Evolutionary conservation across 208 protist species (phyloP).

Genomic region (Sergeia podlipaevii): DNA sequence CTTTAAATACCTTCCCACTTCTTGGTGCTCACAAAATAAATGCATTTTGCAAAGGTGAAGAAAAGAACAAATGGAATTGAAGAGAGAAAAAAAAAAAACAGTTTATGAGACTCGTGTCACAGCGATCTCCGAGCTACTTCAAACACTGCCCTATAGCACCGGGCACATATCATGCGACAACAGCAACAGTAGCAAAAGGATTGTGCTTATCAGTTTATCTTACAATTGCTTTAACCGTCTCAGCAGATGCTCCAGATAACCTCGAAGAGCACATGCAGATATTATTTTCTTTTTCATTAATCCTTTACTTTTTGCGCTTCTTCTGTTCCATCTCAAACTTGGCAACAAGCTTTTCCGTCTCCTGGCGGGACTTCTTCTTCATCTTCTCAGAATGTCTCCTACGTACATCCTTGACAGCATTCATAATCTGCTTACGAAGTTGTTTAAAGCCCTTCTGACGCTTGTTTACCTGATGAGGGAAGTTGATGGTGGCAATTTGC

Average conservation of each 20-base stretch:
- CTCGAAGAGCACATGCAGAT: too few species aligned
- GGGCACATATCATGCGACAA: too few species aligned
- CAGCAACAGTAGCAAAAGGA: too few species aligned
- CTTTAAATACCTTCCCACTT: background rate
- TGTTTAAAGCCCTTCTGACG: conserved; percentile 69
- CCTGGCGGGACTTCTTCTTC: conserved; percentile 12
- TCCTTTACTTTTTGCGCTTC: conserved; percentile 1
- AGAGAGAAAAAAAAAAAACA: background rate
- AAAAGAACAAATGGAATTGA: background rate
- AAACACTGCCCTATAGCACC: too few species aligned
- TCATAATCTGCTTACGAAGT: conserved; percentile 73
- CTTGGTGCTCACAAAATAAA: background rate
- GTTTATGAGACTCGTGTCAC: too few species aligned
- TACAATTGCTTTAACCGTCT: too few species aligned
- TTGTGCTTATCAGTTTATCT: too few species aligned
- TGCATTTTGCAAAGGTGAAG: background rate
- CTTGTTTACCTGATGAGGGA: conserved; percentile 72
- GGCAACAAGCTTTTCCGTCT: background rate
- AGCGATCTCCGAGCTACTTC: too few species aligned
- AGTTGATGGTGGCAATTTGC: conserved; percentile 73
- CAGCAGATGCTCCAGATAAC: too few species aligned
- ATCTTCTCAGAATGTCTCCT: conserved; percentile 42
- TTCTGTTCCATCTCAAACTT: background rate
- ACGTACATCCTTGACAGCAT: conserved; percentile 61
- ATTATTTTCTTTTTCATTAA: background rate